Evolutionary conservation across 148 eudicot species (phyloP).

Genomic region (Fallopia convolvulus): DNA sequence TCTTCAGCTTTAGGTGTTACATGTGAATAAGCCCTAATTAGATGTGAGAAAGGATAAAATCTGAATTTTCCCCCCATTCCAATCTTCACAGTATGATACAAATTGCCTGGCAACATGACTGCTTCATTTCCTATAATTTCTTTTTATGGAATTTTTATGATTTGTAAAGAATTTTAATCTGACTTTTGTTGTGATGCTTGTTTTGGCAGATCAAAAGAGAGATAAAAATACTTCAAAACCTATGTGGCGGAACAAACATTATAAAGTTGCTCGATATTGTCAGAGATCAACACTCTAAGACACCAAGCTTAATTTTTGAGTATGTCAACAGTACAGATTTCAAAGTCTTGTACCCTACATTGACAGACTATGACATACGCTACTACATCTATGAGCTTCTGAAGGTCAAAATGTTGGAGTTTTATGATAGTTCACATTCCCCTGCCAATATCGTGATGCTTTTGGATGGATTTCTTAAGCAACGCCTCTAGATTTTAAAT

Average conservation of each 20-base stretch:
- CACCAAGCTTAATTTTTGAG: constrained; percentile 85
- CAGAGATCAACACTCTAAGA: constrained; percentile 84
- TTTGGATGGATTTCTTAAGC: no score
- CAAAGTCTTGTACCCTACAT: constrained; percentile 81
- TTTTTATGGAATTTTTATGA: not conserved
- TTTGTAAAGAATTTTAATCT: not conserved
- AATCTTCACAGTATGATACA: not conserved
- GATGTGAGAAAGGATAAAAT: not conserved
- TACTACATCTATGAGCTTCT: constrained; percentile 84
- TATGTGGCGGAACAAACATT: constrained; percentile 87
- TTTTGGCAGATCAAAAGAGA: constrained; percentile 84
- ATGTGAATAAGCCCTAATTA: not conserved
- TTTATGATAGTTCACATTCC: constrained; percentile 13
- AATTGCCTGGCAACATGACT: not conserved
- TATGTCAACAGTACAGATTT: constrained; percentile 86
- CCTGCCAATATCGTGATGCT: not conserved
- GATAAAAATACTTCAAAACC: constrained; percentile 82
- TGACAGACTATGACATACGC: constrained; percentile 75
- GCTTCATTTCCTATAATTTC: not conserved
- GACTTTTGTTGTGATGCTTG: not conserved
- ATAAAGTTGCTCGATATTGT: constrained; percentile 83
- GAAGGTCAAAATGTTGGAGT: constrained; percentile 36
- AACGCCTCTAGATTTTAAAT: not conserved
- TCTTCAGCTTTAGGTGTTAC: not conserved
- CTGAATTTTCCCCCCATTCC: not conserved